Conservation (phyloP, 371 early-diverging fungal species). For the Mucor plumbeus region DNA sequence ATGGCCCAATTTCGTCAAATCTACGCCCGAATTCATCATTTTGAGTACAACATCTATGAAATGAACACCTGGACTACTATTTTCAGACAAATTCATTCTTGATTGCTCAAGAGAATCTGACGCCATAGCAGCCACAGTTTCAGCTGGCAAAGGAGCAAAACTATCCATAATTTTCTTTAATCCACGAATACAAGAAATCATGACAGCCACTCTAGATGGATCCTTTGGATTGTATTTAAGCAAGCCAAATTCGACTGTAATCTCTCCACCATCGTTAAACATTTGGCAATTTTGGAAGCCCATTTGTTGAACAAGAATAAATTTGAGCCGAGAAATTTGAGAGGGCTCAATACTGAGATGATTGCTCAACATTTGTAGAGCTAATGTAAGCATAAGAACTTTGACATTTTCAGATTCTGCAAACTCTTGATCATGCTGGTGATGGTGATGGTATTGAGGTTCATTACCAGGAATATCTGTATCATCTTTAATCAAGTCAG, state of each 20-base stretch:
- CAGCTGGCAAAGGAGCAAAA: slow-evolving; percentile 51
- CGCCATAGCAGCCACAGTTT: slow-evolving; percentile 47
- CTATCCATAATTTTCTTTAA: slow-evolving; percentile 60
- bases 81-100: slow-evolving; percentile 44
- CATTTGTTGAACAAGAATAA: slow-evolving; percentile 45
- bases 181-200: slow-evolving; percentile 47
- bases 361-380: slow-evolving; percentile 57
- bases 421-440: slow-evolving; percentile 3
- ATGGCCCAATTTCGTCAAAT: slow-evolving; percentile 49
- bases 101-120: slow-evolving; percentile 41
- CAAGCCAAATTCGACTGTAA: slow-evolving; percentile 43
- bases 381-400: slow-evolving; percentile 49
- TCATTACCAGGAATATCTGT: not conserved
- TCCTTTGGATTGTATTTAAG: slow-evolving; percentile 43
- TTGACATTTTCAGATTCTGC: slow-evolving; percentile 49
- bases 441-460: not conserved
- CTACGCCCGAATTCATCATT: slow-evolving; percentile 51
- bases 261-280: slow-evolving; percentile 38
- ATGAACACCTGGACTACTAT: slow-evolving; percentile 52
- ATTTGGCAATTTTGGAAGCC: slow-evolving; percentile 47
- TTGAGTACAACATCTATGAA: slow-evolving; percentile 56
- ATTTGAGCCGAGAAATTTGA: slow-evolving; percentile 50
- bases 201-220: slow-evolving; percentile 37
- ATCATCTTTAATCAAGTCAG: not conserved
- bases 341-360: slow-evolving; percentile 44